Base-by-base conservation (phyloP, 2,329 filamentous ascomycete species). In the Xylariaceae sp. region DNA sequence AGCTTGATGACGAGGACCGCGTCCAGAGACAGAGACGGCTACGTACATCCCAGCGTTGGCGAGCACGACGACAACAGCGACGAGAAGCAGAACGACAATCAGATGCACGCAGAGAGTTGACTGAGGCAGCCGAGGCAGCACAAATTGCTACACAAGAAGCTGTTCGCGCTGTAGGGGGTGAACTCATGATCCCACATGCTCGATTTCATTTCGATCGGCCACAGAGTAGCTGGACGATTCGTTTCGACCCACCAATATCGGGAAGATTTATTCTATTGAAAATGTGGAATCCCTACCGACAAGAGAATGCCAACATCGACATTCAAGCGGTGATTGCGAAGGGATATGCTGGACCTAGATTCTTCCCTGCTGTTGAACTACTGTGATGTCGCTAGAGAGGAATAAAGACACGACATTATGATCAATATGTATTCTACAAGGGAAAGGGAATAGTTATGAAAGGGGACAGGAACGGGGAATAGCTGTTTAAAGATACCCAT, bases 211-310 rank as follows among this genome's bases (percentile, higher is more conserved):
- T 96, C 44, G 83, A 86, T 59, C 80, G 83, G 64, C 80, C 85
- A 57, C 91, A 89, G 70, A 88, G 82, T 69, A 89, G 85, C 66
- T 92, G 93, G 56, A 90, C 85, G 12, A 86, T 97, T 57, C 84
- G 81, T 47, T 96, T 97, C 56, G 81, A 91, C 56, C 86, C 88
- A 45, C 85, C 86, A 0, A 79, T 93, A 48, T 88, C 87, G 10
- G 88, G 87, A 5, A 80, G 88, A 45, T 94, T 86, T 63, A 85
- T 97, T 42, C 68, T 96, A 34, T 73, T 97, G 52, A 96, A 96
- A 72, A 80, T 96, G 64, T 96, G 89, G 87, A 90, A 84, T 57
- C 86, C 86, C 2, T 79, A 80, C 48, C 77, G 81, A 21, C 80
- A 83, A 38, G 74, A 79, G 4, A 57, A 63, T 5, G 72, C 72